phyloP scores from a whole-genome alignment of 1,284 basidiomycete species.

The Porodaedalea pini region DNA sequence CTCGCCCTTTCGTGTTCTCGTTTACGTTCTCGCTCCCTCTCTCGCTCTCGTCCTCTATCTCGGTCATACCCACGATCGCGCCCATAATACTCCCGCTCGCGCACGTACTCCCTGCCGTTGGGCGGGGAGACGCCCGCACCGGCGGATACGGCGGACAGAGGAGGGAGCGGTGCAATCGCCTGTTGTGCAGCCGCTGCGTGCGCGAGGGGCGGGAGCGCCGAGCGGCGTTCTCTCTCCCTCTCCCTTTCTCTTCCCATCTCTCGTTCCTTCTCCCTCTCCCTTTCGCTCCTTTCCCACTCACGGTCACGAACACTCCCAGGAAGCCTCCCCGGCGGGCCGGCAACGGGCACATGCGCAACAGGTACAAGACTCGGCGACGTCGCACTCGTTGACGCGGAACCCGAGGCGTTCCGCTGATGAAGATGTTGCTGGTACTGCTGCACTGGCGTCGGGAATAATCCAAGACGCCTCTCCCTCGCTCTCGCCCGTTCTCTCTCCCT shows the following conservation, averaged over 20 bases:
- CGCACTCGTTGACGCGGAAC: not conserved
- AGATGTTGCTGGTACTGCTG: not conserved
- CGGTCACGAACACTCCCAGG: no score
- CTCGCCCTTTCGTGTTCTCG: conserved; percentile 9
- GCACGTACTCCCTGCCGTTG: not conserved
- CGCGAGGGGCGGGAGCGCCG: conserved; percentile 7
- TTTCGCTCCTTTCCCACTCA: not conserved
- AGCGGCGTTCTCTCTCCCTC: not conserved
- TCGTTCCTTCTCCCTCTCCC: not conserved
- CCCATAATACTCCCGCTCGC: not conserved
- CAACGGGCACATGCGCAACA: not conserved
- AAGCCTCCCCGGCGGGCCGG: not conserved
- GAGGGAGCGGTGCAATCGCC: not conserved
- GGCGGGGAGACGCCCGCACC: not conserved
- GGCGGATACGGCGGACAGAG: conserved; percentile 6
- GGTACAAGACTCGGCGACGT: not conserved
- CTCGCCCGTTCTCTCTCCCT: not conserved
- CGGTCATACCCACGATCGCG: not conserved
- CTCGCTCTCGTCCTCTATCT: conserved; percentile 8
- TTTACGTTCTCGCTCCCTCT: not conserved
- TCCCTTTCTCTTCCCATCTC: not conserved
- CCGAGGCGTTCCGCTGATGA: not conserved
- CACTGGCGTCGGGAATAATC: not conserved
- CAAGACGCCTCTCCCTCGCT: not conserved
- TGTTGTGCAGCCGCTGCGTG: conserved; percentile 4